phyloP scores from a whole-genome alignment of 202 grass and related monocot species.

The Schoenoplectus tabernaemontani region DNA sequence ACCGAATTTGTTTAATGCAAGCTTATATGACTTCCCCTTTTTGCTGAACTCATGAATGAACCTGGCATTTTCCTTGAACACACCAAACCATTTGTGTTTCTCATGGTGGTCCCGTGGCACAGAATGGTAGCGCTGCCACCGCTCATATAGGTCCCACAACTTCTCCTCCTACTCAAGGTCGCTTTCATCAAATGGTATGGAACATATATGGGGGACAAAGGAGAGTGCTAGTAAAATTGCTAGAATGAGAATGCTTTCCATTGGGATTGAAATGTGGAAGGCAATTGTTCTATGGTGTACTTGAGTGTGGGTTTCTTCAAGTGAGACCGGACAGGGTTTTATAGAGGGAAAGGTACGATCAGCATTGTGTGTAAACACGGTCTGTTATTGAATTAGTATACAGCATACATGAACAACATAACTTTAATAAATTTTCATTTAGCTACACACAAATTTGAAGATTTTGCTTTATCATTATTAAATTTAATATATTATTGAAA shows the following conservation, averaged over 20 bases:
- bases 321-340: neutral
- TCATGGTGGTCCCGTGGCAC: constrained; percentile 46
- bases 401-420: too few relatives aligned
- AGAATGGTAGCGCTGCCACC: constrained; percentile 46
- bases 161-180: constrained; percentile 59
- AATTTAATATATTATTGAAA: too few relatives aligned
- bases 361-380: neutral
- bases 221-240: neutral
- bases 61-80: constrained; percentile 51
- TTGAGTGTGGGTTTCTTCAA: constrained; percentile 10
- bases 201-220: neutral
- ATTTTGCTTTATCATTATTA: too few relatives aligned
- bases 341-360: neutral
- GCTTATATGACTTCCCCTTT: constrained; percentile 49
- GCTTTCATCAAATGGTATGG: constrained; percentile 36
- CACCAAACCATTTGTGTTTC: constrained; percentile 45
- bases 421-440: too few relatives aligned
- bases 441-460: too few relatives aligned
- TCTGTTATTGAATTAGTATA: too few relatives aligned
- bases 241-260: constrained; percentile 11
- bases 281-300: neutral
- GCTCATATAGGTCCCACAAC: constrained; percentile 60
- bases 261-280: neutral
- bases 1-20: constrained; percentile 68
- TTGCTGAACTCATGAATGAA: constrained; percentile 72